A percentile compares a stretch with the other conserved stretches of the same genome.
These are phyloP conservation scores for Saccharomycodes ludwigii DNA, from an alignment of 805 yeast species.

Conservation along the genomic window DNA sequence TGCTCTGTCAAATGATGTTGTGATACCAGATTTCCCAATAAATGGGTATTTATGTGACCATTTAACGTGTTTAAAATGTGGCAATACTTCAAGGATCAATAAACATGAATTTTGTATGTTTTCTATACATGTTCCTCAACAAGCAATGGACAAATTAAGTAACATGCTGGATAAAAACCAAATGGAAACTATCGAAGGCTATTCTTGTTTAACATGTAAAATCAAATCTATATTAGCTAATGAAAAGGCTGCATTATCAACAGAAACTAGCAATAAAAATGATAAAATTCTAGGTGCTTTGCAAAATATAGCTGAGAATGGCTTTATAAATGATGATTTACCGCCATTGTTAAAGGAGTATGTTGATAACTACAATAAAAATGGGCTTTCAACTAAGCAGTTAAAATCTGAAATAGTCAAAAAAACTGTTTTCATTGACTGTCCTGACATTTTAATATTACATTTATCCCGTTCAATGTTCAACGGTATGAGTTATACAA, in stretches of 20 bases:
- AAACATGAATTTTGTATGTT: slow-evolving; percentile 54
- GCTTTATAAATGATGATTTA: slow-evolving; percentile 54
- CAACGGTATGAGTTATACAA: slow-evolving; percentile 49
- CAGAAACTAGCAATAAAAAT: slow-evolving; percentile 18
- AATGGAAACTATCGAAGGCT: slow-evolving; percentile 62
- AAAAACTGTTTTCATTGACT: slow-evolving; percentile 42
- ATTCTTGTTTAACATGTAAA: slow-evolving; percentile 68
- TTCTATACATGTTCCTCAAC: slow-evolving; percentile 64
- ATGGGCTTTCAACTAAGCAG: slow-evolving; percentile 30
- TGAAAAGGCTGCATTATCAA: slow-evolving; percentile 15
- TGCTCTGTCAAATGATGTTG: slow-evolving; percentile 1
- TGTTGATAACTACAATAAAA: slow-evolving; percentile 33
- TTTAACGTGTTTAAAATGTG: slow-evolving; percentile 59
- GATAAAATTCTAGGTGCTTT: slow-evolving; percentile 24
- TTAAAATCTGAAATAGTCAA: slow-evolving; percentile 59
- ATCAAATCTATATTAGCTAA: slow-evolving; percentile 29
- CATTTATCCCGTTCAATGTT: slow-evolving; percentile 80
- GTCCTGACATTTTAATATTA: slow-evolving; percentile 64
- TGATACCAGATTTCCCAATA: slow-evolving; percentile 60
- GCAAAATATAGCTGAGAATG: slow-evolving; percentile 24
- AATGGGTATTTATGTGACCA: slow-evolving; percentile 54
- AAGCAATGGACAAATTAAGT: slow-evolving; percentile 32
- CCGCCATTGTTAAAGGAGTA: slow-evolving; percentile 37
- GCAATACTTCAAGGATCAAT: slow-evolving; percentile 43
- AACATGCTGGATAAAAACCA: slow-evolving; percentile 45